Evolutionary conservation across 768 basidiomycete genomes (phyloP).

Genomic region (Boletellus emodensis): DNA sequence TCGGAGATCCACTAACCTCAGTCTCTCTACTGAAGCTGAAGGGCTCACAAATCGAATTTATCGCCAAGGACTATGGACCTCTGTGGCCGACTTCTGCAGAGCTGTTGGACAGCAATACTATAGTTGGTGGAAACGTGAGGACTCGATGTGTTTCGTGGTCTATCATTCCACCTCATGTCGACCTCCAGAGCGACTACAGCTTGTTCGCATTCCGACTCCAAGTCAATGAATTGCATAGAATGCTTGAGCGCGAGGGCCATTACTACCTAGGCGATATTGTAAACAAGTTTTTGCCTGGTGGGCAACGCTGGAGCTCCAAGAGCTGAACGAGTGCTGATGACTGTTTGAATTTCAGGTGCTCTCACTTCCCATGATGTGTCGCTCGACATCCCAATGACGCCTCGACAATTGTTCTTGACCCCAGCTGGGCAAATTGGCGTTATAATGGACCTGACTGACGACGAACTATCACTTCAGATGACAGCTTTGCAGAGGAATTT

Average conservation of each 20-base stretch:
- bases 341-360: slow-evolving; percentile 41
- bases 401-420: slow-evolving; percentile 72
- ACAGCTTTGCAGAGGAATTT: slow-evolving; percentile 76
- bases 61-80: slow-evolving; percentile 73
- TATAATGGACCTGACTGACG: slow-evolving; percentile 55
- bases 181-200: slow-evolving; percentile 59
- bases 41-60: slow-evolving; percentile 41
- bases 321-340: background rate
- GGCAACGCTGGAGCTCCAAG: background rate
- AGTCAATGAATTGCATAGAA: slow-evolving; percentile 36
- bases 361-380: slow-evolving; percentile 45
- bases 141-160: slow-evolving; percentile 5
- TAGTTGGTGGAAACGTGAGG: slow-evolving; percentile 76
- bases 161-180: slow-evolving; percentile 6
- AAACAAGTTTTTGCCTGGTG: slow-evolving; percentile 70
- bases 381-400: slow-evolving; percentile 39
- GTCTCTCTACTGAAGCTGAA: slow-evolving; percentile 61
- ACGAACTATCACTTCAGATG: slow-evolving; percentile 50
- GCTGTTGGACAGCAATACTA: slow-evolving; percentile 45
- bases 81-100: slow-evolving; percentile 71
- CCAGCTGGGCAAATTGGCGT: slow-evolving; percentile 76
- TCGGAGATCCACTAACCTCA: slow-evolving; percentile 81
- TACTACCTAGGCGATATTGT: slow-evolving; percentile 77
- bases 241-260: slow-evolving; percentile 61
- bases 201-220: slow-evolving; percentile 59